Evolutionary conservation across 2,329 filamentous ascomycete genomes (phyloP), one percentile per base, ranked within the genome.

Genomic region (Fusarium beomiforme): DNA sequence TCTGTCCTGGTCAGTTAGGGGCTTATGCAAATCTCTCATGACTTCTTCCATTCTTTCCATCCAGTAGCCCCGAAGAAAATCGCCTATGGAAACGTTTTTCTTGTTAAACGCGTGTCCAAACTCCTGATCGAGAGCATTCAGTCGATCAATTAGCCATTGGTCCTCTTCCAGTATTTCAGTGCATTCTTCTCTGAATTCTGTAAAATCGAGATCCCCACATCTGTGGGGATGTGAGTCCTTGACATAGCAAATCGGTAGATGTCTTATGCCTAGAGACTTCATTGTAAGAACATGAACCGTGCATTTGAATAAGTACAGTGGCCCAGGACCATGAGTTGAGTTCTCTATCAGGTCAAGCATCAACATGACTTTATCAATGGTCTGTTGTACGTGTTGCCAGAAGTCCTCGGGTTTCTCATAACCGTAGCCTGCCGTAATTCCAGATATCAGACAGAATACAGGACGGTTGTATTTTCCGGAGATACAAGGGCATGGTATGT

Each of bases 21-120:
- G 55, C 3, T 8, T 58, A 0, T 6, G 4, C 7, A 56, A 33
- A 0, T 10, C 12, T 2, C 0, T 2, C 6, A 24, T 0, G 3
- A 53, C 21, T 2, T 54, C 5, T 11, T 16, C 3, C 11, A 61
- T 61, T 26, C 39, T 64, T 3, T 8, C 14, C 0, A 19, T 0
- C 57, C 61, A 64, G n/a, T 42, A 59, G 2, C 17, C 26, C 10
- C 0, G 2, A 0, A 64, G 42, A 23, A 62, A 41, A 0, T 64
- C 57, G 3, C 5, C 2, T 0, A 47, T n/a, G 8, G 39, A 2
- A 2, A 39, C 4, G 1, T 6, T 36, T 19, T 41, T 17, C 0
- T 6, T 4, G 1, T 23, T 6, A 1, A 64, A 42, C 2, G 2
- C 29, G 2, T 19, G 16, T 0, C 24, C 26, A 31, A 64, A 62